Conservation (phyloP, 495 filamentous ascomycete genomes). For the Parathielavia appendiculata region DNA sequence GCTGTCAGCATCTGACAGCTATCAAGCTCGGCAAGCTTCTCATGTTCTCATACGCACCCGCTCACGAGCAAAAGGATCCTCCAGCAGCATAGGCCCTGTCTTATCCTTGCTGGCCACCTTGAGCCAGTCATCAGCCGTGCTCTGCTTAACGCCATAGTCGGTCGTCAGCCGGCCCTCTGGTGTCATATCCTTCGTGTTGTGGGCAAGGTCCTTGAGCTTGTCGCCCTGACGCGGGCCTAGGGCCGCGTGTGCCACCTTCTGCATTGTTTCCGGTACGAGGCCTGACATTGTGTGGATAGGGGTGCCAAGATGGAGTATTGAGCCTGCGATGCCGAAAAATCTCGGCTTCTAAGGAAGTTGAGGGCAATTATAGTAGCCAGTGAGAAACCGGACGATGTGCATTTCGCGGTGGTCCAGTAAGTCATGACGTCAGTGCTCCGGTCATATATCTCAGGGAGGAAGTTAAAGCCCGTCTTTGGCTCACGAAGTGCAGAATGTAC, state of each 20-base stretch:
- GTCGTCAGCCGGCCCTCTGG: conserved; percentile 53
- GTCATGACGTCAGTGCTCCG: too few relatives aligned
- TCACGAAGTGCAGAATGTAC: too few relatives aligned
- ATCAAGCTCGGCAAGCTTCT: too few relatives aligned
- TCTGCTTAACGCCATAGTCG: conserved; percentile 72
- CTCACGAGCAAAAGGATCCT: conserved; percentile 74
- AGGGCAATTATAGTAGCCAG: too few relatives aligned
- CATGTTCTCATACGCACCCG: conserved; percentile 60
- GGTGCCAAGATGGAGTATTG: background rate
- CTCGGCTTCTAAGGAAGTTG: too few relatives aligned
- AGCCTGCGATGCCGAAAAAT: too few relatives aligned
- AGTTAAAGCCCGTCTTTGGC: too few relatives aligned
- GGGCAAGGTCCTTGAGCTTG: conserved; percentile 40
- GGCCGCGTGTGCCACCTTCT: conserved; percentile 30
- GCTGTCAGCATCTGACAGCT: too few relatives aligned
- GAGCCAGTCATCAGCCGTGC: conserved; percentile 75
- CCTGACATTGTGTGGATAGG: conserved; percentile 11
- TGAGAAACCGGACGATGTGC: too few relatives aligned
- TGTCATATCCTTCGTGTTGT: conserved; percentile 33
- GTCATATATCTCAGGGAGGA: too few relatives aligned
- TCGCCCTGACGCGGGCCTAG: conserved; percentile 27
- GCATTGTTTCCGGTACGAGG: conserved; percentile 23
- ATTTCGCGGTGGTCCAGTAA: too few relatives aligned
- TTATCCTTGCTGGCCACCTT: conserved; percentile 54
- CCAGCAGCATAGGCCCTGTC: conserved; percentile 69